Base-by-base conservation (phyloP, 2,329 filamentous ascomycete species). In the Epicoccum nigrum region DNA sequence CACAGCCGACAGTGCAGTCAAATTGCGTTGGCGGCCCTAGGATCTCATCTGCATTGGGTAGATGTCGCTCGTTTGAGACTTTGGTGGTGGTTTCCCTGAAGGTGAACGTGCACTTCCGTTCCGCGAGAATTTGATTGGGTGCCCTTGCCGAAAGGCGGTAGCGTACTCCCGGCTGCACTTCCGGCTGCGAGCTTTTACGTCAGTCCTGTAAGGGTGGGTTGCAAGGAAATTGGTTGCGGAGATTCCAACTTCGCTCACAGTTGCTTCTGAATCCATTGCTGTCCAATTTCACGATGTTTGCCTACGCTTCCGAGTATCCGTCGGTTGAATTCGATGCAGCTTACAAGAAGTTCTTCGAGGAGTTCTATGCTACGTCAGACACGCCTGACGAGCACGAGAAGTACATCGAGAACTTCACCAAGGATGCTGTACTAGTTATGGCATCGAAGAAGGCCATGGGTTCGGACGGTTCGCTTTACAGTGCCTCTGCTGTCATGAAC, bases 381-480 rank as follows among this genome's bases (percentile, higher is more conserved):
- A 74, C 74, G 4, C 78, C 79, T 2, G 72, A 72, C 40, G 77
- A 74, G 12, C 79, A 83, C 58, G 75, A 79, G 8, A 62, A 73
- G 52, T 84, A 83, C 56, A 74, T 76, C 2, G 65, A 75, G 7
- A 70, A 67, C 17, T 82, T 82, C 56, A 79, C 80, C 0, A 48
- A 70, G 12, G 74, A 81, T 69, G 81, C 78, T 2, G 77, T 71
- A 7, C 57, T 84, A 41, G 73, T 83, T 28, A 83, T 84, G 80
- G 81, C 74, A 2, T 74, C 73, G 2, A 82, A 79, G 58, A 74
- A 65, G 32, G 76, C 63, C 6, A 67, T 70, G 8, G 81, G 81
- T 1, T 63, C 68, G 28, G 72, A 76, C 42, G 79, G 80, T 81
- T 41, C n/a, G 44, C 27, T 39, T 3, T 44, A 39, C 33, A 30